These are phyloP conservation scores for Apodospora peruviana DNA, from an alignment of 495 filamentous ascomycete species.

Conservation along the genomic window DNA sequence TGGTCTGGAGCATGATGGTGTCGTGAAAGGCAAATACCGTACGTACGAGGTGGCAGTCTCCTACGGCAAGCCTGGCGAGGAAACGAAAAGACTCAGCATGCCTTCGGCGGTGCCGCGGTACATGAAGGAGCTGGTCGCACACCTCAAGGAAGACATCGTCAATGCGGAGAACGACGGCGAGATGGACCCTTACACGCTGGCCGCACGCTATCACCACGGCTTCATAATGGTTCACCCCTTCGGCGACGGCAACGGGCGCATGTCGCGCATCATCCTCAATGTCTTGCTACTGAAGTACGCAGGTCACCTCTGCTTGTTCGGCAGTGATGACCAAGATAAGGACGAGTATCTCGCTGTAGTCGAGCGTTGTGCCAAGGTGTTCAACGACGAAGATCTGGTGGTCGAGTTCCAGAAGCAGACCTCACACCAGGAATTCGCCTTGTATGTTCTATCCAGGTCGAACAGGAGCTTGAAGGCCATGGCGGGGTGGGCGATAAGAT, in stretches of 20 bases:
- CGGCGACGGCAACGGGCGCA: conserved; percentile 34
- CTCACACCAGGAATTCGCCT: conserved; percentile 10
- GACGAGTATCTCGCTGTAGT: conserved; percentile 19
- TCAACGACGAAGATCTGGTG: conserved; percentile 21
- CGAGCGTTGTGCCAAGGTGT: conserved; percentile 8
- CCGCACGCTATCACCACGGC: conserved; percentile 23
- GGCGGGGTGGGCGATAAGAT: too few relatives aligned
- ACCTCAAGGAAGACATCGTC: conserved; percentile 17
- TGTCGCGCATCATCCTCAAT: conserved; percentile 31
- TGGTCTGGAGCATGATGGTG: conserved; percentile 13
- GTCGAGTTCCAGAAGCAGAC: conserved; percentile 12
- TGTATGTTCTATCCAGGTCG: too few relatives aligned
- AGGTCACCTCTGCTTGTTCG: conserved; percentile 10
- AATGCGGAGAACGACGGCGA: conserved; percentile 7
- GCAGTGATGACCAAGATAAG: conserved; percentile 12
- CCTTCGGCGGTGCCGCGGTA: conserved; percentile 16
- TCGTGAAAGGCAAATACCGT: conserved; percentile 14
- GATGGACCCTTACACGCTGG: conserved; percentile 25
- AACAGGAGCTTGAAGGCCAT: too few relatives aligned
- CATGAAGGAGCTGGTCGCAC: conserved; percentile 27
- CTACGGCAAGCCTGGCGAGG: conserved; percentile 16
- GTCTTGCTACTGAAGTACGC: conserved; percentile 26
- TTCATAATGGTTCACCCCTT: conserved; percentile 36
- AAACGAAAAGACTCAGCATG: conserved; percentile 24
- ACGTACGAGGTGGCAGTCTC: conserved; percentile 15